Base-by-base conservation (phyloP, 2,329 filamentous ascomycete genomes). In the Pseudonectria foliicola region DNA sequence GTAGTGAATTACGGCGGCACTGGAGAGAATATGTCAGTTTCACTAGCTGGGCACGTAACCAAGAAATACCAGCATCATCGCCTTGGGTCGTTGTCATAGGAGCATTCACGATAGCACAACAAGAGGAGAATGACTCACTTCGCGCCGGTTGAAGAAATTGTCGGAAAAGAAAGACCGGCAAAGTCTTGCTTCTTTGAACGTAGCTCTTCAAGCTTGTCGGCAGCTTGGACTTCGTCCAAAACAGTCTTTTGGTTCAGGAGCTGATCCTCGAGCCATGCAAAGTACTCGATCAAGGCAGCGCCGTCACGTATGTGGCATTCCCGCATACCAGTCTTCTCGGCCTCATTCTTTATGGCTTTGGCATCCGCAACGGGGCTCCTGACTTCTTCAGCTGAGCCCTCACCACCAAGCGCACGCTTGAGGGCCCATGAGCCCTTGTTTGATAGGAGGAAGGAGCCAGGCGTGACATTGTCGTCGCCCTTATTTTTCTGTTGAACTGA, bases 1-100 rank as follows among this genome's bases (percentile, higher is more conserved):
- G 68, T 98, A 98, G 59, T 98, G 92, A 38, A 98, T 98, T 10
- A 98, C 76, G 5, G 92, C 92, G 38, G 88, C 92, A 57, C 92
- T 95, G 25, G 45, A n/a, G 13, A 27, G n/a, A 23, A 23, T 10
- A 29, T 11, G 21, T 49, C 11, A 40, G 48, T 23, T 27, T 13
- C 27, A 15, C 6, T 29, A 7, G n/a, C n/a, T n/a, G n/a, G n/a
- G n/a, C n/a, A n/a, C n/a, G n/a, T n/a, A n/a, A n/a, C 26, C n/a
- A 27, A 27, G 4, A 5, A 14, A 27, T n/a, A n/a, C n/a, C n/a
- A n/a, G n/a, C n/a, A n/a, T n/a, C n/a, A n/a, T n/a, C n/a, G n/a
- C n/a, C n/a, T n/a, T n/a, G 26, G 7, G 13, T n/a, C 26, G 7
- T 12, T 14, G 10, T 14, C 6, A 26, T 34, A 14, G 24, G 6